Evolutionary conservation across 192 early-diverging fungal genomes (phyloP), one percentile per base, ranked within the genome.

Genomic region (Coemansia sp.): DNA sequence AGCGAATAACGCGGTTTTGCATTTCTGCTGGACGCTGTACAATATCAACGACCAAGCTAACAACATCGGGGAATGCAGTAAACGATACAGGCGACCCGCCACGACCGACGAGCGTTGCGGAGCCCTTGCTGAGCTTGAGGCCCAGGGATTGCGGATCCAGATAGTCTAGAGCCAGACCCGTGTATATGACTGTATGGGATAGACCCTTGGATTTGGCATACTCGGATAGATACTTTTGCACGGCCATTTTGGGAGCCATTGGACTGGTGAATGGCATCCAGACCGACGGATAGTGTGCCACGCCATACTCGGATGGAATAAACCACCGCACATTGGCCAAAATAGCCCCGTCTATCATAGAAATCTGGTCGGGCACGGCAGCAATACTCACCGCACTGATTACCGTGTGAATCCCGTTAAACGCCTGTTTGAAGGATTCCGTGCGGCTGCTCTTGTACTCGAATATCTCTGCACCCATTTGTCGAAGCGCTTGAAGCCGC

Each of bases 291-390:
- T 69, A 76, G 28, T 61, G 50, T 6, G 58, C 50, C 2, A 76
- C 66, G 39, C 66, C 72, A 40, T 55, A 76, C 66, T 68, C 72
- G 11, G 72, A 69, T n/a, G 72, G 72, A 9, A 76, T 56, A 38
- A 76, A 76, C 72, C 72, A 76, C 63, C 52, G 56, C 43, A 65
- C 72, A 12, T 66, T 67, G 0, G 72, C 66, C 2, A 40, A 53
- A 2, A 76, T 18, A 2, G 66, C 72, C 1, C 66, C 72, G 52
- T 76, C 72, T 20, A 69, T 55, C 72, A 76, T 76, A 3, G 54
- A 36, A 3, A 69, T 54, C 48, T 76, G 72, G 36, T 26, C 49
- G 13, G 47, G 8, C 20, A 65, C 51, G 19, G 54, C 72, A 0
- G 51, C 18, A 10, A 76, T 18, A 6, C 55, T 55, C 15, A 76